Conservation (phyloP, 306 rosid species). For the Fragaria ananassa region DNA sequence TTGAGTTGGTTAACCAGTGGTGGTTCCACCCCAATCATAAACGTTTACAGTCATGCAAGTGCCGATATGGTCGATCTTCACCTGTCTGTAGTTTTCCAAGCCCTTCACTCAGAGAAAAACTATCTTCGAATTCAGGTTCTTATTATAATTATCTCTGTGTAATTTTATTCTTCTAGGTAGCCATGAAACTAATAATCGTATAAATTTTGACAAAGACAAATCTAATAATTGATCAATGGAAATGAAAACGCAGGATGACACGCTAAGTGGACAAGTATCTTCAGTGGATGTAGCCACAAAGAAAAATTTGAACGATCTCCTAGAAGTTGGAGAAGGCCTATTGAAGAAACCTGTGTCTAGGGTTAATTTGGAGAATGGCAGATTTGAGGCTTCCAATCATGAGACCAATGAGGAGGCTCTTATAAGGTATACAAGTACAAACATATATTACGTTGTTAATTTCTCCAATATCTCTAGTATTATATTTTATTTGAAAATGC, state of each 20-base stretch:
- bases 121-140: constrained; percentile 40
- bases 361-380: constrained; percentile 49
- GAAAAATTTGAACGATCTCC: constrained; percentile 45
- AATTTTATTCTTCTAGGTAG: neutral
- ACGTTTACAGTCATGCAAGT: constrained; percentile 40
- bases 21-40: constrained; percentile 47
- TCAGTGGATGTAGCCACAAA: constrained; percentile 56
- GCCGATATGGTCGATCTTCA: constrained; percentile 54
- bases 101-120: constrained; percentile 37
- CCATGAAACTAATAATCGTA: neutral
- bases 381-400: constrained; percentile 17
- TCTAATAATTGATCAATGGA: neutral
- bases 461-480: neutral
- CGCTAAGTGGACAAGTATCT: constrained; percentile 29
- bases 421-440: constrained; percentile 29
- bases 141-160: neutral
- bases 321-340: constrained; percentile 42
- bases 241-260: constrained; percentile 46
- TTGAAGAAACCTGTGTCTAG: constrained; percentile 50
- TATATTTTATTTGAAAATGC: too few species aligned
- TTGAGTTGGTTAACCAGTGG: constrained; percentile 44
- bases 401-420: constrained; percentile 56
- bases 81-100: constrained; percentile 37
- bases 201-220: neutral
- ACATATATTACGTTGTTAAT: neutral